Conservation (phyloP, 2,329 filamentous ascomycete species). For the Ceratocystis diversiconidia region DNA sequence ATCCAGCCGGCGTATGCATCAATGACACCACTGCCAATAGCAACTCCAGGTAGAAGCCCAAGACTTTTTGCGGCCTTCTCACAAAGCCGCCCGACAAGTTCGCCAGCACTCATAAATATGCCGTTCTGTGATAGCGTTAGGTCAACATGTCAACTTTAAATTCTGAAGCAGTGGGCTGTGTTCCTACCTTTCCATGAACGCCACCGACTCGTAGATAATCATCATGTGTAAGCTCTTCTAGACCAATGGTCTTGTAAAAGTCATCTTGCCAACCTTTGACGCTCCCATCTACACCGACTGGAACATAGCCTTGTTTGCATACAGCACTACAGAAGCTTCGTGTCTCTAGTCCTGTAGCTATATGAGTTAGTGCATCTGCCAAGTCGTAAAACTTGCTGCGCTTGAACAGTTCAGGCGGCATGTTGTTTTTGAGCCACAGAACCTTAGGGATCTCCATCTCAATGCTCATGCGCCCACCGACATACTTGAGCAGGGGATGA, state of each 20-base stretch:
- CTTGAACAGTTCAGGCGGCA: constrained; percentile 80
- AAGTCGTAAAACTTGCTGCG: constrained; percentile 96
- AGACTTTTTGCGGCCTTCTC: constrained; percentile 72
- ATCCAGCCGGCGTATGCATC: constrained; percentile 99
- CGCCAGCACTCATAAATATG: constrained; percentile 78
- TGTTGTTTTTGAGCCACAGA: constrained; percentile 95
- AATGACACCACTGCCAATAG: constrained; percentile 90
- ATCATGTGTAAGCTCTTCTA: constrained; percentile 71
- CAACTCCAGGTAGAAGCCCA: constrained; percentile 72
- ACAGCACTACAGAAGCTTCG: constrained; percentile 91
- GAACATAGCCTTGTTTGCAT: constrained; percentile 93
- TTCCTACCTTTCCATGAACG: constrained; percentile 78
- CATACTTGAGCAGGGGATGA: constrained; percentile 88
- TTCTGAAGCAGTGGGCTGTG: constrained; percentile 7
- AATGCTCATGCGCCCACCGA: constrained; percentile 95
- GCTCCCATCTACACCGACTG: constrained; percentile 91
- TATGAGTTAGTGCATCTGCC: constrained; percentile 79
- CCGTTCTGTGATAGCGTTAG: constrained; percentile 53
- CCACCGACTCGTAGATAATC: constrained; percentile 89
- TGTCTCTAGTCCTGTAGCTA: constrained; percentile 84
- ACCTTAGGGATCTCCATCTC: constrained; percentile 99
- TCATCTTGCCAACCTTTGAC: constrained; percentile 98
- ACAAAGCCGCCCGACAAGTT: constrained; percentile 73
- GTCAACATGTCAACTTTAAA: constrained; percentile 8
- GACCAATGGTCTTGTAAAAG: constrained; percentile 73